Evolutionary conservation across 176 grass and related monocot genomes (phyloP).

Genomic region (Bonia amplexicaulis): DNA sequence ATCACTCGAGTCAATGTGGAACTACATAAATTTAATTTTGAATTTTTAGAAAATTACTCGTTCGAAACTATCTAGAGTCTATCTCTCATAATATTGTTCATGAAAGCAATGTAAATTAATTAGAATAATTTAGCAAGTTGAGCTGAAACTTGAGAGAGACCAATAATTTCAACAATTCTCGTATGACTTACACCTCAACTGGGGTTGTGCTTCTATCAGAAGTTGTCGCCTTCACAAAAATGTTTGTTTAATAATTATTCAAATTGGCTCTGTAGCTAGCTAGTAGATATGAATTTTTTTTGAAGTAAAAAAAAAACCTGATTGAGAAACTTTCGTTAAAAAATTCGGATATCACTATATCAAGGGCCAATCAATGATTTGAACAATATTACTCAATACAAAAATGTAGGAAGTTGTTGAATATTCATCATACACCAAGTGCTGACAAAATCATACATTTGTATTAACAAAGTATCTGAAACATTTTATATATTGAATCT

Average conservation of each 20-base stretch:
- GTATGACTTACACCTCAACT: background rate
- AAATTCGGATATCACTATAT: background rate
- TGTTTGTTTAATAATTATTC: background rate
- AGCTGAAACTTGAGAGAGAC: background rate
- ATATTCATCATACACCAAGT: constrained; percentile 5
- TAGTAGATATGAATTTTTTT: background rate
- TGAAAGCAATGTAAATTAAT: background rate
- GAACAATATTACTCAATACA: background rate
- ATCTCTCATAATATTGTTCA: background rate
- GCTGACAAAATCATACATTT: constrained; percentile 3
- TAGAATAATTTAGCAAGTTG: background rate
- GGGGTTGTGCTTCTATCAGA: background rate
- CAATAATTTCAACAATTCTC: background rate
- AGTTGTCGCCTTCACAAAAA: background rate
- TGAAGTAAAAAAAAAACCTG: constrained; percentile 36
- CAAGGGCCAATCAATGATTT: background rate
- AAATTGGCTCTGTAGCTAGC: background rate
- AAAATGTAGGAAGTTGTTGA: constrained; percentile 2
- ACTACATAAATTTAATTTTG: background rate
- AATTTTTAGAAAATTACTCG: background rate
- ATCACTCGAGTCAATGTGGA: background rate
- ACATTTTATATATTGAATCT: background rate
- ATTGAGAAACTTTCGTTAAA: constrained; percentile 4
- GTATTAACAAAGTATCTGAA: background rate
- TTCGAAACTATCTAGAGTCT: background rate